Percentiles rank a stretch among this genome's conserved stretches.
phyloP scores from a whole-genome alignment of 2,329 filamentous ascomycete species.

The Xylaria sp. region DNA sequence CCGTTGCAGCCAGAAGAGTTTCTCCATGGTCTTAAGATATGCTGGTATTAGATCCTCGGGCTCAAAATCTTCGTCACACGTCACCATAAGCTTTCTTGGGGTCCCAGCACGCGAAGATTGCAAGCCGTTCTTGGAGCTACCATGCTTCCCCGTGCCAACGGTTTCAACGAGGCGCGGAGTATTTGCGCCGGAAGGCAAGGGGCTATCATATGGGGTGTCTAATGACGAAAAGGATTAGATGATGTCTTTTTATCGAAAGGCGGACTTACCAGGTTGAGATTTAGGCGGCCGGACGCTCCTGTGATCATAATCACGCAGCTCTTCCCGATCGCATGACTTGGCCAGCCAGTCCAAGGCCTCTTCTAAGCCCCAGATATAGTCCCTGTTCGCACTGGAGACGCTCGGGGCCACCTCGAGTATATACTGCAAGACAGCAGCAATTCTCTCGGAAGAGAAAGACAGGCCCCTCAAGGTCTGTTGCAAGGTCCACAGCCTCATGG shows the following conservation, averaged over 20 bases:
- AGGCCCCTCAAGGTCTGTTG: constrained; percentile 76
- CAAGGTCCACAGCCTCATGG: constrained; percentile 85
- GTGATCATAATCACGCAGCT: constrained; percentile 78
- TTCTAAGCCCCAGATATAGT: constrained; percentile 84
- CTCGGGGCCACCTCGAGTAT: constrained; percentile 75
- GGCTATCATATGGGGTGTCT: constrained; percentile 64
- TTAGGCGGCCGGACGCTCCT: constrained; percentile 54
- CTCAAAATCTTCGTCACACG: constrained; percentile 77
- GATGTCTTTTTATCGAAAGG: background rate
- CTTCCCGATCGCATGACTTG: constrained; percentile 74
- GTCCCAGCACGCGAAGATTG: constrained; percentile 48
- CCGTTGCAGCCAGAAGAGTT: constrained; percentile 71
- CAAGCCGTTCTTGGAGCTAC: constrained; percentile 52
- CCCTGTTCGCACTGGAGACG: constrained; percentile 66
- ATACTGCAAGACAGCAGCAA: constrained; percentile 72
- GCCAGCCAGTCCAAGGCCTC: constrained; percentile 92
- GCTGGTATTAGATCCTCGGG: constrained; percentile 79
- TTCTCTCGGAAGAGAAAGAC: constrained; percentile 73
- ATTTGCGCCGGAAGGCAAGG: constrained; percentile 60
- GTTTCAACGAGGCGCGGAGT: constrained; percentile 59
- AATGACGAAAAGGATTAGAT: constrained; percentile 27
- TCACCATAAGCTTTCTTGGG: constrained; percentile 58
- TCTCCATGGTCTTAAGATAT: constrained; percentile 80
- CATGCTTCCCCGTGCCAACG: constrained; percentile 48
- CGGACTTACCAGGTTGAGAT: constrained; percentile 48